phyloP scores from a whole-genome alignment of 305 asterid species.

The Ajuga reptans region DNA sequence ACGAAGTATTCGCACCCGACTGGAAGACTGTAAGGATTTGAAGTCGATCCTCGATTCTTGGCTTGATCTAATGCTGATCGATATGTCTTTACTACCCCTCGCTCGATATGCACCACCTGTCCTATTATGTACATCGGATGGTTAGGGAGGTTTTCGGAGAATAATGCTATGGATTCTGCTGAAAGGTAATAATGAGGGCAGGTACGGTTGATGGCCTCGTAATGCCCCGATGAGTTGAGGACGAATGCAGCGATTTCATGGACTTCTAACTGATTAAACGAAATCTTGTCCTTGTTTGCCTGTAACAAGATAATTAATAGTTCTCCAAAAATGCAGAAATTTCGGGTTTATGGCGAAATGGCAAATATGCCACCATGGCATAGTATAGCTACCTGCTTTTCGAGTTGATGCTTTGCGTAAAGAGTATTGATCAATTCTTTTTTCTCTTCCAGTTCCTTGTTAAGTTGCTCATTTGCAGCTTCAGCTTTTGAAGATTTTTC shows the following conservation, averaged over 20 bases:
- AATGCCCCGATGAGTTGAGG: constrained; percentile 62
- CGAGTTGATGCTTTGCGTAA: constrained; percentile 65
- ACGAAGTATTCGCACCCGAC: constrained; percentile 80
- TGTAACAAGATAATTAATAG: constrained; percentile 21
- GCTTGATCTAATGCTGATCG: constrained; percentile 33
- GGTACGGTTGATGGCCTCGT: constrained; percentile 69
- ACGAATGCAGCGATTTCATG: constrained; percentile 87
- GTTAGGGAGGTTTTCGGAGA: constrained; percentile 48
- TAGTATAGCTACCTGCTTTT: constrained; percentile 61
- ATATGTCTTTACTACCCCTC: constrained; percentile 44
- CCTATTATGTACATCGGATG: constrained; percentile 68
- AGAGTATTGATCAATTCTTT: constrained; percentile 60
- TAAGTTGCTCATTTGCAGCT: constrained; percentile 53
- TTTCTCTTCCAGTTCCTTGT: constrained; percentile 66
- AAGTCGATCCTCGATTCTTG: constrained; percentile 36
- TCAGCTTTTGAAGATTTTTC: constrained; percentile 67
- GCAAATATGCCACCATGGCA: background rate
- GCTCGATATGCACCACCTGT: constrained; percentile 79
- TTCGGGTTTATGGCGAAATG: too few species aligned
- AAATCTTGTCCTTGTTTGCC: constrained; percentile 85
- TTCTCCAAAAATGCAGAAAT: background rate
- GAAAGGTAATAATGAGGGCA: constrained; percentile 70
- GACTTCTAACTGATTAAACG: constrained; percentile 64
- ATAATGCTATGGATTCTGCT: constrained; percentile 71
- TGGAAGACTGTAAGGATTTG: constrained; percentile 68